phyloP scores from a whole-genome alignment of 257 asterid species.

The Nicotiana paniculata region DNA sequence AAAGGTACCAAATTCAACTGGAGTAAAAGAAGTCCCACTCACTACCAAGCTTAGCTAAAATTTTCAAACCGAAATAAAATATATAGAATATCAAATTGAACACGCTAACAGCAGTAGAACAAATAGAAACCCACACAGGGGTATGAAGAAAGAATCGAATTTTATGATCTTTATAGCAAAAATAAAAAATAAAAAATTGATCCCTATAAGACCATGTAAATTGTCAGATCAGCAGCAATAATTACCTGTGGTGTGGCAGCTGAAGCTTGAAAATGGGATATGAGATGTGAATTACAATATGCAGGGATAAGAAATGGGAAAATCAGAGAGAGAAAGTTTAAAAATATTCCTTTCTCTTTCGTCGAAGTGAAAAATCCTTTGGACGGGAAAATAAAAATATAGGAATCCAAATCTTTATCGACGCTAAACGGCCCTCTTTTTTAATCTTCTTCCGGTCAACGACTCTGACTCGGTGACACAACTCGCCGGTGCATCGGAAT shows the following conservation, averaged over 20 bases:
- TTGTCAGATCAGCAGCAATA: background rate
- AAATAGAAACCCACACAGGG: background rate
- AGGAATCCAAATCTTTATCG: background rate
- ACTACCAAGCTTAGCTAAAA: background rate
- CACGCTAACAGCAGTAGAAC: background rate
- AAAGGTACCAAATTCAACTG: background rate
- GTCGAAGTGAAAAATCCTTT: background rate
- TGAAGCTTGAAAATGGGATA: background rate
- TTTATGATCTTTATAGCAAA: background rate
- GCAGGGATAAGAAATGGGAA: background rate
- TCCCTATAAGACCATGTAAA: background rate
- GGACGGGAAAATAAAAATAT: background rate
- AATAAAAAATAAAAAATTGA: background rate
- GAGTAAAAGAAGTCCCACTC: background rate
- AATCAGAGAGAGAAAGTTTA: background rate
- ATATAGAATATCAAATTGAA: background rate
- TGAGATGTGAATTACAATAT: background rate
- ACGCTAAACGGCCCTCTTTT: background rate
- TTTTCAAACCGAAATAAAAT: background rate
- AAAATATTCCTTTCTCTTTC: background rate
- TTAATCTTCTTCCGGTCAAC: background rate
- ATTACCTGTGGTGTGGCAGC: background rate
- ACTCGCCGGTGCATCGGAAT: background rate
- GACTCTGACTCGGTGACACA: background rate
- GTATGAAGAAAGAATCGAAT: background rate